Evolutionary conservation across 2,329 filamentous ascomycete genomes (phyloP).

Genomic region (Fusarium gaditjirri): DNA sequence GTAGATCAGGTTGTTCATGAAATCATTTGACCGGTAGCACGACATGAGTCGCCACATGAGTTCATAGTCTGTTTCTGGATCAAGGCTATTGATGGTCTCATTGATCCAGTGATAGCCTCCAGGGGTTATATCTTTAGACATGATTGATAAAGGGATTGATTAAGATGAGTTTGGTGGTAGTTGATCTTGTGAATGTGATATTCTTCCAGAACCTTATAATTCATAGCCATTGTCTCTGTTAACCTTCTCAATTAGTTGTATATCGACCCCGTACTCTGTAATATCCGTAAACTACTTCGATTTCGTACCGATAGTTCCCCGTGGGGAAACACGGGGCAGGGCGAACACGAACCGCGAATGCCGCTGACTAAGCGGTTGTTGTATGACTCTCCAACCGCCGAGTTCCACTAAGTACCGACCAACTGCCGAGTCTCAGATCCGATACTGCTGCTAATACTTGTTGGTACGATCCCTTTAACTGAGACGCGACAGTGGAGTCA

Average conservation of each 20-base stretch:
- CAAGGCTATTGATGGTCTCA: neutral
- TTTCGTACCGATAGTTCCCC: neutral
- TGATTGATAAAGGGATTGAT: neutral
- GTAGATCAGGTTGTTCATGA: slow-evolving; percentile 7
- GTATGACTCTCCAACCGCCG: rapidly evolving
- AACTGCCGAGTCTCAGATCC: neutral
- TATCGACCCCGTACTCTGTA: neutral
- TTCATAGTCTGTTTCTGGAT: slow-evolving; percentile 2
- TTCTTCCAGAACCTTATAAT: too few species aligned
- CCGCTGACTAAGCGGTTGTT: neutral
- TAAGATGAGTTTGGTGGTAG: neutral
- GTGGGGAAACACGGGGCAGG: neutral
- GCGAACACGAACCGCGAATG: neutral
- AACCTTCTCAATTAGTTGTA: too few species aligned
- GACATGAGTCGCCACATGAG: slow-evolving; percentile 9
- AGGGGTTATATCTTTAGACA: neutral
- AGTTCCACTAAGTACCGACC: neutral
- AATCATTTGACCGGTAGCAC: neutral
- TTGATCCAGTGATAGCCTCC: slow-evolving; percentile 1
- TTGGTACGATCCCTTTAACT: neutral
- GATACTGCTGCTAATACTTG: neutral
- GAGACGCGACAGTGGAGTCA: neutral
- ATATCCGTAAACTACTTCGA: neutral
- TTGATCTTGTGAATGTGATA: neutral
- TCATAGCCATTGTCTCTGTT: neutral